These are phyloP conservation scores for Trichoderma gamsii DNA, from an alignment of 495 filamentous ascomycete genomes.

Conservation along the genomic window DNA sequence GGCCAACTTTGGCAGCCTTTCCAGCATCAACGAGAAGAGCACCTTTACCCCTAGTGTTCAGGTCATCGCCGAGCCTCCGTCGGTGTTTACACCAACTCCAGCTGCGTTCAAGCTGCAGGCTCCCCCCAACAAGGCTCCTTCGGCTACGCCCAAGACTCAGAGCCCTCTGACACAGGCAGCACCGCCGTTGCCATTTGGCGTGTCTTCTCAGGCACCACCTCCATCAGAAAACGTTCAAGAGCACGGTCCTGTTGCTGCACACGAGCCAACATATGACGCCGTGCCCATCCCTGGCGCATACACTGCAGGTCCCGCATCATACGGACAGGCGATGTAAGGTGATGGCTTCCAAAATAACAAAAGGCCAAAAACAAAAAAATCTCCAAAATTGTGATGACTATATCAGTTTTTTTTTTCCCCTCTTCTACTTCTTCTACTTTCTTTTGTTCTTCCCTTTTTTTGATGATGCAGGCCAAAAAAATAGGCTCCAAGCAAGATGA, in stretches of 20 bases:
- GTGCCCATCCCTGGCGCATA: conserved; percentile 66
- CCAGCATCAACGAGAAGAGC: conserved; percentile 41
- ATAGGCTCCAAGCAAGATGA: not conserved
- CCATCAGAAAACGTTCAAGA: conserved; percentile 27
- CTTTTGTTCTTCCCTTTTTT: not conserved
- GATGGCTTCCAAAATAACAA: not conserved
- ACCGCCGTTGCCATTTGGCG: conserved; percentile 18
- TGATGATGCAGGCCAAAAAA: not conserved
- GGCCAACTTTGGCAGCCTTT: conserved; percentile 40
- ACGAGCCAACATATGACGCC: conserved; percentile 59
- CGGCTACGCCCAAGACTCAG: conserved; percentile 60
- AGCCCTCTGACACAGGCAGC: conserved; percentile 50
- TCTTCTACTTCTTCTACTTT: not conserved
- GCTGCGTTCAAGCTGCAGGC: conserved; percentile 74
- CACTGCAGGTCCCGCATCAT: conserved; percentile 19
- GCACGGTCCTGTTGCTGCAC: conserved; percentile 50
- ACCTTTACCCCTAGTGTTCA: conserved; percentile 43
- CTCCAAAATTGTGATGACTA: not conserved
- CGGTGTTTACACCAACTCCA: conserved; percentile 35
- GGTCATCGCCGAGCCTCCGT: conserved; percentile 37
- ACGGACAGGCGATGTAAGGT: conserved; percentile 3
- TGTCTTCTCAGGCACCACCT: conserved; percentile 17
- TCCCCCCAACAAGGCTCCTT: conserved; percentile 69
- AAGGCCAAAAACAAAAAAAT: not conserved
- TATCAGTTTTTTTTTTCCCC: not conserved